These are phyloP conservation scores for Apiospora hydei DNA, from an alignment of 2,329 filamentous ascomycete species.

Conservation along the genomic window DNA sequence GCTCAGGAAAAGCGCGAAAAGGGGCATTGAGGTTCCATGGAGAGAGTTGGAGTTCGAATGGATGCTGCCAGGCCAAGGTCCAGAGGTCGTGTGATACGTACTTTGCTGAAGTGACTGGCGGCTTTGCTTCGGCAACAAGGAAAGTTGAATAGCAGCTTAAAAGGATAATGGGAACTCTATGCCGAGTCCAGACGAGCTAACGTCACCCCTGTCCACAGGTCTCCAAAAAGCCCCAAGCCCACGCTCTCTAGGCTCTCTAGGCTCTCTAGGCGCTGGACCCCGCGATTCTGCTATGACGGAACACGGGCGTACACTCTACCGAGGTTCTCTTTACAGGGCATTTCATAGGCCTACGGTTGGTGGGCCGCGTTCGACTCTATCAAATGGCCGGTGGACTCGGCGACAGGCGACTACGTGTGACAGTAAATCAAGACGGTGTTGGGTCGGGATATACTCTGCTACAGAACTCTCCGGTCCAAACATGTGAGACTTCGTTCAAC, in stretches of 20 bases:
- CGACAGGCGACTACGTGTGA: background rate
- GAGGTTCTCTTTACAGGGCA: background rate
- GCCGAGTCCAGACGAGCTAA: conserved; percentile 20
- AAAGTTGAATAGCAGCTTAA: conserved; percentile 22
- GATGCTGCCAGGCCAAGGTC: background rate
- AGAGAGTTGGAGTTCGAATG: background rate
- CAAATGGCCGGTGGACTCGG: background rate
- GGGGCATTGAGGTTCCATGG: conserved; percentile 21
- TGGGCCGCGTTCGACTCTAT: background rate
- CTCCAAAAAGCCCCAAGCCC: background rate
- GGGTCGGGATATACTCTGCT: background rate
- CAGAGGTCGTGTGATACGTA: background rate
- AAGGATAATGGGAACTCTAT: conserved; percentile 22
- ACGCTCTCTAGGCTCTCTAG: too few species aligned
- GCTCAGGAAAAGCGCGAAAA: conserved; percentile 22
- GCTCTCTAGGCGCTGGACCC: background rate
- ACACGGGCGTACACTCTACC: conserved; percentile 20
- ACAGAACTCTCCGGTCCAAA: background rate
- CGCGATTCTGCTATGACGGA: conserved; percentile 23
- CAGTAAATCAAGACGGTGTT: background rate
- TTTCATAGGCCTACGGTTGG: background rate
- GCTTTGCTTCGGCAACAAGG: conserved; percentile 24
- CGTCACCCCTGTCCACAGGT: background rate
- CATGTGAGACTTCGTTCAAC: background rate
- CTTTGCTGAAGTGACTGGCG: background rate